Base-by-base conservation (phyloP, 768 basidiomycete species). In the Kwoniella bestiolae region DNA sequence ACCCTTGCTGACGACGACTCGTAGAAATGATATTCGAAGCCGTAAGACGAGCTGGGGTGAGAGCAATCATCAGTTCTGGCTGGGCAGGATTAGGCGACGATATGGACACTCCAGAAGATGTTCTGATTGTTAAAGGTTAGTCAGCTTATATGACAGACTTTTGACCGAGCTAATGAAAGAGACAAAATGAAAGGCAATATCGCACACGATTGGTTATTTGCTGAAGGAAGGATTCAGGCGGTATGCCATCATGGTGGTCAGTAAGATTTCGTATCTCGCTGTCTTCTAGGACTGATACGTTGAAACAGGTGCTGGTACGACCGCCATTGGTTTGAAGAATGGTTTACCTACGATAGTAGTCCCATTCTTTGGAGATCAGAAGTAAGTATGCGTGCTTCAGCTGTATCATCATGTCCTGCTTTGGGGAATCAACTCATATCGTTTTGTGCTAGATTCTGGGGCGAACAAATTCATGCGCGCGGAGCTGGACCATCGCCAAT, bases 51-150 rank as follows among this genome's bases (percentile, higher is more conserved):
- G 84, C 87, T 0, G 85, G 85, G 3, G 85, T 86, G 1, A 81
- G 87, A 45, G 87, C 86, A 0, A 80, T 51, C 3, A 84, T 89
- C 52, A 86, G 85, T 1, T 85, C 86, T 8, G 87, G 87, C n/a
- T 89, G 87, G 87, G 87, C 86, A n/a, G 85, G 85, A 5, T 78
- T 88, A 0, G 87, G 87, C 1, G 84, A 84, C 1, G 84, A 84
- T 21, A 76, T 78, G 5, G 62, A 79, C 47, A 82, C 85, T 35
- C 85, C 85, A 18, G 53, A 82, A 4, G 82, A 87, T 65, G 79
- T 87, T 34, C 86, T 86, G 77, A 85, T 88, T 51, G 83, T 87
- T 18, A 68, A 34, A 32, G 62, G 70, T 71, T 34, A 56, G 65
- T 52, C 26, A 18, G n/a, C 2, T 23, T 25, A 16, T 2, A 3